Conservation (phyloP, 176 grass and related monocot species). For the Miscanthus lutarioriparius region DNA sequence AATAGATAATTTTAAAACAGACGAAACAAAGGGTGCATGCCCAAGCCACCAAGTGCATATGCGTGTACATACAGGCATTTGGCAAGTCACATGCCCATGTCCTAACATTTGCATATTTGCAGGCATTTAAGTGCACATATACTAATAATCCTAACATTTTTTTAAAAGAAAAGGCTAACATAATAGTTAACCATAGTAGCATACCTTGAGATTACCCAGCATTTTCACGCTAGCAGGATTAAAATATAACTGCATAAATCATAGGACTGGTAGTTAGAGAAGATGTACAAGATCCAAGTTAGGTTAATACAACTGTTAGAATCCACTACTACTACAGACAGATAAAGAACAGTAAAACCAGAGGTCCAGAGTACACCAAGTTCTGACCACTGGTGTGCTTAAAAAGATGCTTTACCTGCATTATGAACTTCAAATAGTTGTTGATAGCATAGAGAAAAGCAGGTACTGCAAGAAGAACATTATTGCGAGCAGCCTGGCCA, state of each 20-base stretch:
- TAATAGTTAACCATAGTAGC: background rate
- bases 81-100: background rate
- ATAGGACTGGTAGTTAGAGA: constrained; percentile 43
- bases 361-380: background rate
- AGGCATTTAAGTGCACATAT: background rate
- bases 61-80: constrained; percentile 4
- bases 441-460: constrained; percentile 98
- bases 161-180: background rate
- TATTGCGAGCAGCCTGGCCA: constrained; percentile 82
- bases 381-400: constrained; percentile 5
- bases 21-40: background rate
- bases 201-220: constrained; percentile 94
- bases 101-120: background rate
- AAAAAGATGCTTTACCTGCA: constrained; percentile 71
- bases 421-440: constrained; percentile 98
- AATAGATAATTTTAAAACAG: background rate
- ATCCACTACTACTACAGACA: constrained; percentile 1
- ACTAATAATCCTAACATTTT: constrained; percentile 19
- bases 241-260: constrained; percentile 87
- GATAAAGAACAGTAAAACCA: background rate
- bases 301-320: constrained; percentile 10
- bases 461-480: constrained; percentile 91
- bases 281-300: constrained; percentile 29
- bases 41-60: background rate
- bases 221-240: constrained; percentile 99